Evolutionary conservation across 306 rosid species (phyloP), one percentile per base, ranked within the genome.

Genomic region (Lagenaria siceraria): DNA sequence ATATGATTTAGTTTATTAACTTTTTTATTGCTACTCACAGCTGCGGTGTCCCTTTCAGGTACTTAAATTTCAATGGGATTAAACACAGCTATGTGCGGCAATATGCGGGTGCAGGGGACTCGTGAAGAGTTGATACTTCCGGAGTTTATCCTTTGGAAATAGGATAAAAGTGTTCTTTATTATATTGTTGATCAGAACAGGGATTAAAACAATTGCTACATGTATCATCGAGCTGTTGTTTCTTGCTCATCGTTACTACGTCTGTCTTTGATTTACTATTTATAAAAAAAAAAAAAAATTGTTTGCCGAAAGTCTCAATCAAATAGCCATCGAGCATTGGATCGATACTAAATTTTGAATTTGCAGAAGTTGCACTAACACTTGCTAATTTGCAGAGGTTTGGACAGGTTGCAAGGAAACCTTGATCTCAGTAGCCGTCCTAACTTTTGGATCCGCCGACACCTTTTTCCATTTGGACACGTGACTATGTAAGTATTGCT

Each of bases 101-200:
- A 73, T 19, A 25, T 51, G 42, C 24, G 19, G 46, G 24, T 27
- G 59, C 42, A 49, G 77, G 61, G 61, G 61, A 73, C 46, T 73
- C 77, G 4, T 73, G 77, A 51, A 73, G 77, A 73, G 77, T 73
- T 14, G 77, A 51, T 73, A 52, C 29, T 17, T 73, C 24, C 11
- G 77, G 46, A 73, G 19, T 29, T 73, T 7, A 15, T 73, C 46
- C 29, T 73, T 52, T 73, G 61, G 77, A 51, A 71, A 73, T 73
- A 27, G 43, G 62, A 73, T 43, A 71, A 27, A 72, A 73, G 8
- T 25, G 15, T 49, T 72, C 60, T 18, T 51, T 29, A 51, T 70
- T 49, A 15, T 13, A 48, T 18, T 25, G 27, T 25, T 73, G 14
- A 19, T n/a, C 77, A 72, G 61, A 73, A 31, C 61, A 15, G 77